A percentile compares a stretch with the other conserved stretches of the same genome.
Conservation (phyloP, 805 yeast genomes). For the Phaffomyces thermotolerans region DNA sequence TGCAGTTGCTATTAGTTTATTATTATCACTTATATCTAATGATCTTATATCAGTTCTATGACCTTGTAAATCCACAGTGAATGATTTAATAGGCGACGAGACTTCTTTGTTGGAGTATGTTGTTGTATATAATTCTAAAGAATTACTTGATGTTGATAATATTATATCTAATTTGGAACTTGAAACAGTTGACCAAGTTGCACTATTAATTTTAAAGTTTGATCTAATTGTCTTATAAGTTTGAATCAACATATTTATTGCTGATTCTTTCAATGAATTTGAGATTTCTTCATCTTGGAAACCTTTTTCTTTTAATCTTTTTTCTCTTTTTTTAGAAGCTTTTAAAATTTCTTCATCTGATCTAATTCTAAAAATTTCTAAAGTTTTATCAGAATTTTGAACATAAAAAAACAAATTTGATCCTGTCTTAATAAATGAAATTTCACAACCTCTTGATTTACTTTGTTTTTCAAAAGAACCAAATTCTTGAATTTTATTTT, state of each 20-base stretch:
- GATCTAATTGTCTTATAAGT: conserved; percentile 66
- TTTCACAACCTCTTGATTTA: conserved; percentile 57
- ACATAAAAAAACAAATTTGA: conserved; percentile 47
- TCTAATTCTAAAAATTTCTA: conserved; percentile 76
- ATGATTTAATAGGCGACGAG: conserved; percentile 38
- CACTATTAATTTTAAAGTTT: conserved; percentile 52
- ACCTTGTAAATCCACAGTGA: conserved; percentile 68
- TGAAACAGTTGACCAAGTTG: conserved; percentile 52
- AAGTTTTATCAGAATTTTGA: conserved; percentile 73
- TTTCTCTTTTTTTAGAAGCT: conserved; percentile 69
- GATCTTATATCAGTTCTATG: conserved; percentile 88
- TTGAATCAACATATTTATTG: conserved; percentile 52
- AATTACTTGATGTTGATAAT: conserved; percentile 63
- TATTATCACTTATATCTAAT: conserved; percentile 74
- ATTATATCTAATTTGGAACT: conserved; percentile 51
- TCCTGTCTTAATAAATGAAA: conserved; percentile 41
- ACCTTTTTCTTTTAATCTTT: conserved; percentile 71
- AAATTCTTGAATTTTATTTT: conserved; percentile 41
- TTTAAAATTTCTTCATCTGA: conserved; percentile 69
- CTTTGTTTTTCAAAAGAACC: conserved; percentile 74
- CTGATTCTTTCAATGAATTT: conserved; percentile 39
- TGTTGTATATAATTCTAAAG: conserved; percentile 60
- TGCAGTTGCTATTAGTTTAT: conserved; percentile 76
- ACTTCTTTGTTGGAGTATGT: conserved; percentile 54
- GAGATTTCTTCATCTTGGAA: conserved; percentile 50